phyloP scores from a whole-genome alignment of 2,329 filamentous ascomycete genomes.

The Aureobasidium musti region DNA sequence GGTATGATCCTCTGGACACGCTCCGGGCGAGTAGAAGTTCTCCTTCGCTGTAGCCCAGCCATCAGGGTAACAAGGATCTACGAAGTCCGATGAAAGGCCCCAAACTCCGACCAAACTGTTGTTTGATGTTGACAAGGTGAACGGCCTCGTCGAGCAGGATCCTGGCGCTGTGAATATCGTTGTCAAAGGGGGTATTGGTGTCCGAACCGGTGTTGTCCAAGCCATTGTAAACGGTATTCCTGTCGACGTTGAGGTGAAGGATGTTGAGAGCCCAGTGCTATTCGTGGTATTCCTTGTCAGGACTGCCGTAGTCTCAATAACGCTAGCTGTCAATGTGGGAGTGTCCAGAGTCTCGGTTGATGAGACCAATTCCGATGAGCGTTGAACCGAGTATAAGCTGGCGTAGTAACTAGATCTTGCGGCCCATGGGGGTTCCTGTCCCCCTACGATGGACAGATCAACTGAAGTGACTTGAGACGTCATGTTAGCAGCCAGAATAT shows the following conservation, averaged over 20 bases:
- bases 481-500: too few species aligned
- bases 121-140: neutral
- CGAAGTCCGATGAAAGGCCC: neutral
- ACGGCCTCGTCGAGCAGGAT: neutral
- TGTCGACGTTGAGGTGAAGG: neutral
- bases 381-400: too few species aligned
- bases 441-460: too few species aligned
- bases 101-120: neutral
- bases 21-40: neutral
- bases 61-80: neutral
- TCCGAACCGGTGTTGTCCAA: too few species aligned
- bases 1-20: neutral
- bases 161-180: neutral
- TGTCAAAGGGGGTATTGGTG: neutral
- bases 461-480: too few species aligned
- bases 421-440: too few species aligned
- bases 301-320: neutral
- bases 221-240: too few species aligned
- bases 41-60: neutral
- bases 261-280: neutral
- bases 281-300: neutral
- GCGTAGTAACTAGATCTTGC: too few species aligned
- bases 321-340: too few species aligned
- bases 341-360: too few species aligned
- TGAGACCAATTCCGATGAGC: too few species aligned